Evolutionary conservation across 805 yeast species (phyloP).

Genomic region (Priceomyces haplophilus): DNA sequence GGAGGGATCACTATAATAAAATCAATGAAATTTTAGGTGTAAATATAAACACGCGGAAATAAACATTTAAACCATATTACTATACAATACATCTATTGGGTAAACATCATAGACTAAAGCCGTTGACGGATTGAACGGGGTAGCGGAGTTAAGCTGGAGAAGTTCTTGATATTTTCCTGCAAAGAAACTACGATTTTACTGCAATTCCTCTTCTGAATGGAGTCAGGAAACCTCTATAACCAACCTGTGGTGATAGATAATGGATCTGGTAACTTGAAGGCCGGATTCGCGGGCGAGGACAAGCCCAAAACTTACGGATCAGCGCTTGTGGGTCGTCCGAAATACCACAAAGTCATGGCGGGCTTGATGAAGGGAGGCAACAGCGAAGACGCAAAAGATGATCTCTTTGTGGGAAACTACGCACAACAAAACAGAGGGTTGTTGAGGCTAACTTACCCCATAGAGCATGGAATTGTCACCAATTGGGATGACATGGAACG

Average conservation of each 20-base stretch:
- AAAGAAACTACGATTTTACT: neutral
- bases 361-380: constrained; percentile 23
- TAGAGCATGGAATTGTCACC: constrained; percentile 95
- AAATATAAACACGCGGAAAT: neutral
- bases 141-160: neutral
- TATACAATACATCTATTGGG: neutral
- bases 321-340: constrained; percentile 74
- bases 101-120: neutral
- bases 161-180: too few species aligned
- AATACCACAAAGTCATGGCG: constrained; percentile 81
- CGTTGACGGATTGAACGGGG: neutral
- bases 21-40: neutral
- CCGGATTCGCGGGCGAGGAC: constrained; percentile 93
- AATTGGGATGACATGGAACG: constrained; percentile 99
- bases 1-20: too few species aligned
- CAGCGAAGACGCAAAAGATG: constrained; percentile 33
- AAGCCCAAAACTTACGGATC: constrained; percentile 66
- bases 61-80: neutral
- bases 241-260: constrained; percentile 47
- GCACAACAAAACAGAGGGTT: constrained; percentile 81
- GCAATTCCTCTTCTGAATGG: constrained; percentile 8
- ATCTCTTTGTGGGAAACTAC: constrained; percentile 66
- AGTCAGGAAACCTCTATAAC: constrained; percentile 29
- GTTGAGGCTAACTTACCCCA: constrained; percentile 66
- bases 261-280: constrained; percentile 81